Percentiles rank a stretch among this genome's conserved stretches.
phyloP scores from a whole-genome alignment of 495 filamentous ascomycete species.

The Neurospora sp. region DNA sequence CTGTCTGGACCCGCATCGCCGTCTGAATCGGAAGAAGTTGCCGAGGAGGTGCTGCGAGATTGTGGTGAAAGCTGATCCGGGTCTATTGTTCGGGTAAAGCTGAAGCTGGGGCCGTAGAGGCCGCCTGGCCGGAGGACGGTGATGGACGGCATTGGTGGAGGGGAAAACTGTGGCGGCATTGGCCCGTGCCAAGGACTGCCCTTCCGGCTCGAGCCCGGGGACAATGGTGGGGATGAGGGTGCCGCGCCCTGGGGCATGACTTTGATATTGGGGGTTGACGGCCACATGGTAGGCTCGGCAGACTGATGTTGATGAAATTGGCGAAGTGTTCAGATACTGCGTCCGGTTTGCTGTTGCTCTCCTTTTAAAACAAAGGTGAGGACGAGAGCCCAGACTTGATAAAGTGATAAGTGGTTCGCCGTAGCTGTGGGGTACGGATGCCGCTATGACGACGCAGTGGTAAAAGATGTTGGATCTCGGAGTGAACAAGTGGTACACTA shows the following conservation, averaged over 20 bases:
- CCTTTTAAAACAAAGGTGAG: not conserved
- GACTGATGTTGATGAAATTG: conserved; percentile 1
- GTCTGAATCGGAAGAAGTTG: conserved; percentile 17
- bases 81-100: conserved; percentile 26
- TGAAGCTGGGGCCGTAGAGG: conserved; percentile 29
- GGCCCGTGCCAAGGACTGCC: conserved; percentile 14
- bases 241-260: conserved; percentile 32
- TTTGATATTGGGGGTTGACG: conserved; percentile 35
- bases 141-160: conserved; percentile 23
- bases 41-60: conserved; percentile 32
- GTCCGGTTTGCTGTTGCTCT: not conserved
- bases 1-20: conserved; percentile 19
- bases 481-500: not conserved
- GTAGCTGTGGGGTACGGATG: conserved; percentile 29
- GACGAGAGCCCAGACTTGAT: not conserved
- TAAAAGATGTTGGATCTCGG: conserved; percentile 2
- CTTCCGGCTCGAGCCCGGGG: conserved; percentile 30
- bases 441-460: conserved; percentile 5
- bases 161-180: conserved; percentile 15
- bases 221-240: conserved; percentile 44
- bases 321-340: not conserved
- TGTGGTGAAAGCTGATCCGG: conserved; percentile 42
- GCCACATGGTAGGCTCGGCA: conserved; percentile 30
- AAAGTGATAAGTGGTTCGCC: conserved; percentile 6
- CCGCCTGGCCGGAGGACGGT: conserved; percentile 30